Evolutionary conservation across 306 rosid species (phyloP).

Genomic region (Sesbania bispinosa): DNA sequence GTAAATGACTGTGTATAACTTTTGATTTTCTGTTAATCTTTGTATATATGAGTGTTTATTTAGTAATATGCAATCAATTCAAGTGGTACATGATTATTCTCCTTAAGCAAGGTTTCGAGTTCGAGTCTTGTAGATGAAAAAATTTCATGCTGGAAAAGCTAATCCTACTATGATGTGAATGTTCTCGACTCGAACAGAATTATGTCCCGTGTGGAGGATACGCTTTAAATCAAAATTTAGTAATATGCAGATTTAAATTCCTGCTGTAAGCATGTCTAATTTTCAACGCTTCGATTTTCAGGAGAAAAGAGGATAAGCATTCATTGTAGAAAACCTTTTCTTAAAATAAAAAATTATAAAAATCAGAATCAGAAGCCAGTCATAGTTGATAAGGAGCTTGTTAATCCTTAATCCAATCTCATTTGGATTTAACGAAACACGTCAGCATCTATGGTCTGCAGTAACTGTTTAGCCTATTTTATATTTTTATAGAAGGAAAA

Average conservation of each 20-base stretch:
- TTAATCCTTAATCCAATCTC: constrained; percentile 9
- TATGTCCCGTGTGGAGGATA: no score
- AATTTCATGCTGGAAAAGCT: no score
- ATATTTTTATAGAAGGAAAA: background rate
- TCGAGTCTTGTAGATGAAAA: no score
- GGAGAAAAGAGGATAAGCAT: constrained; percentile 3
- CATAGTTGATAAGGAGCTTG: constrained; percentile 2
- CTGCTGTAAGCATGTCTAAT: background rate
- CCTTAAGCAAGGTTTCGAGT: no score
- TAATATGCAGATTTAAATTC: no score
- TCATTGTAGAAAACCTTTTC: background rate
- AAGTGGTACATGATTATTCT: no score
- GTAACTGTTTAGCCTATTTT: background rate
- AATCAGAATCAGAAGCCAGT: background rate
- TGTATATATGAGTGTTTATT: background rate
- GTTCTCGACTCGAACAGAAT: no score
- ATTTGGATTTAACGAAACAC: background rate
- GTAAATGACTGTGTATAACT: background rate
- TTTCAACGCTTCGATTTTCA: constrained; percentile 4
- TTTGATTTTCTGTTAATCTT: constrained; percentile 18
- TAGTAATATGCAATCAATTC: no score
- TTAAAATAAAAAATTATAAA: background rate
- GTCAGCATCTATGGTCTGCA: constrained; percentile 1
- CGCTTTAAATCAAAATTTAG: no score
- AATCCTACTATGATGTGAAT: no score